Evolutionary conservation across 2,329 filamentous ascomycete genomes (phyloP).

Genomic region (Eurotiales sp.): DNA sequence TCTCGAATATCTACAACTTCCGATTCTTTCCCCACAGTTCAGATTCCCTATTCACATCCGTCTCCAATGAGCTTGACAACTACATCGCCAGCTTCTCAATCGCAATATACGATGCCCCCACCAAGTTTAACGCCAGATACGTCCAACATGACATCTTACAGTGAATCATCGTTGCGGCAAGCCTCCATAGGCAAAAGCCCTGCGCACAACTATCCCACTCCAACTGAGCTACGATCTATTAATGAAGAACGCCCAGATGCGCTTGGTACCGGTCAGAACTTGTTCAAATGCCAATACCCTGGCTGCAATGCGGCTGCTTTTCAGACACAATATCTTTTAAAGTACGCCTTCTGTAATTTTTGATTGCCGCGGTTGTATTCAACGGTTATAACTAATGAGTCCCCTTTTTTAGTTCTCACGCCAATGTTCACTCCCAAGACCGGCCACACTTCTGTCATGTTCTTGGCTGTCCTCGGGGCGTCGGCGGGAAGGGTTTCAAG

Average conservation of each 20-base stretch:
- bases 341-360: slow-evolving; percentile 43
- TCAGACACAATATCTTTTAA: slow-evolving; percentile 62
- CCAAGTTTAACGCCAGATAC: slow-evolving; percentile 24
- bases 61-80: slow-evolving; percentile 37
- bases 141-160: slow-evolving; percentile 25
- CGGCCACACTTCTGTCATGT: slow-evolving; percentile 64
- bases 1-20: slow-evolving; percentile 22
- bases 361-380: no score
- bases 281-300: slow-evolving; percentile 52
- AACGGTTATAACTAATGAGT: no score
- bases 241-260: slow-evolving; percentile 26
- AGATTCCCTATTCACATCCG: slow-evolving; percentile 31
- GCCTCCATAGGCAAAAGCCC: slow-evolving; percentile 33
- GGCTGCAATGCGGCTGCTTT: slow-evolving; percentile 59
- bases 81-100: slow-evolving; percentile 33
- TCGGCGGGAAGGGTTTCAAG: slow-evolving; percentile 65
- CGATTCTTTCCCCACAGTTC: slow-evolving; percentile 11
- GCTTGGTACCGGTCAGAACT: slow-evolving; percentile 26
- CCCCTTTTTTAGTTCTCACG: slow-evolving; percentile 47
- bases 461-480: slow-evolving; percentile 53
- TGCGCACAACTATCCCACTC: slow-evolving; percentile 37
- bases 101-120: slow-evolving; percentile 27
- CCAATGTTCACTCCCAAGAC: slow-evolving; percentile 60
- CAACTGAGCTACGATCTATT: slow-evolving; percentile 19
- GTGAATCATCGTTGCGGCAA: slow-evolving; percentile 23